phyloP scores from a whole-genome alignment of 164 flowering plant genomes.

The Magnolia officinalis region DNA sequence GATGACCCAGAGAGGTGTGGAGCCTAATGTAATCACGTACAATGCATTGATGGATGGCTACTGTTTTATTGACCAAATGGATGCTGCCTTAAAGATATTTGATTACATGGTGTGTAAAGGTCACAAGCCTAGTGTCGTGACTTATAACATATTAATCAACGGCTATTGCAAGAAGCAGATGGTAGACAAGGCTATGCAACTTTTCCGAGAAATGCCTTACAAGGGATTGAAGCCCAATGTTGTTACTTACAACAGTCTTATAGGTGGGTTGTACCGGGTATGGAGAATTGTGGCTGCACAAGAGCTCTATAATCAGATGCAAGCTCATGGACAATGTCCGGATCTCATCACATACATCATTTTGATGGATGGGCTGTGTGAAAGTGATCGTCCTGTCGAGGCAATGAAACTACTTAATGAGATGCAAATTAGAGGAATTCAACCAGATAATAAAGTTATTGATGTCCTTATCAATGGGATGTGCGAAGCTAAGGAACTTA shows the following conservation, averaged over 20 bases:
- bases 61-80: neutral
- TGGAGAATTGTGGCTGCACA: conserved; percentile 38
- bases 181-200: neutral
- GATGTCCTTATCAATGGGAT: conserved; percentile 40
- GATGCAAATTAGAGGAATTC: conserved; percentile 12
- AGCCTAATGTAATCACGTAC: neutral
- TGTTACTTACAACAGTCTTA: conserved; percentile 34
- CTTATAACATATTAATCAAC: neutral
- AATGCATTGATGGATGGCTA: neutral
- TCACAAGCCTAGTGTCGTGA: neutral
- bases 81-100: neutral
- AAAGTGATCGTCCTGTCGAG: conserved; percentile 26
- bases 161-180: neutral
- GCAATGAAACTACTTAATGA: conserved; percentile 35
- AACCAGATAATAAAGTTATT: conserved; percentile 13
- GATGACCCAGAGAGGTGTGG: neutral
- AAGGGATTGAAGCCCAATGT: conserved; percentile 33
- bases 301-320: conserved; percentile 37
- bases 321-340: conserved; percentile 18
- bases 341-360: conserved; percentile 26
- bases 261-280: conserved; percentile 34
- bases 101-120: neutral
- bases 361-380: conserved; percentile 50
- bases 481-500: conserved; percentile 25
- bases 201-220: neutral